Base-by-base conservation (phyloP, 2,329 filamentous ascomycete genomes). In the Capronia coronata region DNA sequence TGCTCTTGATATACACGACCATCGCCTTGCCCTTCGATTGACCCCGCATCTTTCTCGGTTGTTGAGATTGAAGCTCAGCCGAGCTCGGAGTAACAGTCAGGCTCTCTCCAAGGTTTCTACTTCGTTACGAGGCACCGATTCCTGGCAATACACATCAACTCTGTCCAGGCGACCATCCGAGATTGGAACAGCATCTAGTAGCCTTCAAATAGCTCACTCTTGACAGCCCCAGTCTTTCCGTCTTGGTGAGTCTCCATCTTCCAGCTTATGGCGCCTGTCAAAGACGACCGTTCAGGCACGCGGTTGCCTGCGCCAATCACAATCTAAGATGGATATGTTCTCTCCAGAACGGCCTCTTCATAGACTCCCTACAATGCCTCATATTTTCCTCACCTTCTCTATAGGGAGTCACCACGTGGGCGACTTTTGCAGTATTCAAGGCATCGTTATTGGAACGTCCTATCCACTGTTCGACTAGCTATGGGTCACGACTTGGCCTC, bases 41-140 rank as follows among this genome's bases (percentile, higher is more conserved):
- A 42, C 40, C 40, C 40, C 40, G 40, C 40, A 42, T 14, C 39
- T 27, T 27, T 10, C 6, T 27, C 25, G 25, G 25, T 27, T 27
- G 25, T 27, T 10, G 10, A 10, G 6, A 27, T 27, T 27, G 6
- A 27, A 10, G 5, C 25, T 5, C 6, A 6, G 10, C 25, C 25
- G 25, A 27, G 10, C 10, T 27, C 25, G 25, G 25, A 27, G 25
- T 27, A 27, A 27, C 10, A 27, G n/a, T n/a, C n/a, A n/a, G n/a
- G n/a, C n/a, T n/a, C n/a, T n/a, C n/a, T n/a, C n/a, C n/a, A n/a
- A n/a, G n/a, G n/a, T n/a, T n/a, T n/a, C n/a, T n/a, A n/a, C n/a
- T n/a, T n/a, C n/a, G n/a, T n/a, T n/a, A n/a, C n/a, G n/a, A n/a
- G n/a, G n/a, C n/a, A n/a, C n/a, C n/a, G n/a, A n/a, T n/a, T n/a